Conservation (phyloP, 805 yeast species). For the Dipodascus geniculatus region DNA sequence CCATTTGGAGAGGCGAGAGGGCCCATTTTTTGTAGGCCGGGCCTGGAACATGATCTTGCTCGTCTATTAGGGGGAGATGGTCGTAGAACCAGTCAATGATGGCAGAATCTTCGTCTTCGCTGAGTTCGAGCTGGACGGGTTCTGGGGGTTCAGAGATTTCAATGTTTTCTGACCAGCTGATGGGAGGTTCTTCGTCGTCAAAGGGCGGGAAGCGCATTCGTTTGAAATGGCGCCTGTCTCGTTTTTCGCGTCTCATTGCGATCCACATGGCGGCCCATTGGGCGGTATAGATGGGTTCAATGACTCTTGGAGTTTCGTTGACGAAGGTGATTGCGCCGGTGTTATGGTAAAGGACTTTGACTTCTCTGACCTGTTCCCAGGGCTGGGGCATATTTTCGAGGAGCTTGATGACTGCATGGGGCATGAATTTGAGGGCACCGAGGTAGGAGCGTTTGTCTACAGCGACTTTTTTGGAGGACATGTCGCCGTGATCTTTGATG, state of each 20-base stretch:
- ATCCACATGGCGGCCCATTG: conserved; percentile 95
- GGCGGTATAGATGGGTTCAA: conserved; percentile 81
- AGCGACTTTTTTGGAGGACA: conserved; percentile 66
- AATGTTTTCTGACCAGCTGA: conserved; percentile 70
- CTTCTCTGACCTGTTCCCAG: conserved; percentile 85
- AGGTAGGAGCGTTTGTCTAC: conserved; percentile 78
- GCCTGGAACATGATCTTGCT: conserved; percentile 49
- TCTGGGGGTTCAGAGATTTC: conserved; percentile 63
- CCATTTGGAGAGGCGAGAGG: conserved; percentile 47
- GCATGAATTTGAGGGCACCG: conserved; percentile 89
- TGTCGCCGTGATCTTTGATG: conserved; percentile 72
- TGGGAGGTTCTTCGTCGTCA: conserved; percentile 94
- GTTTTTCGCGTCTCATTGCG: conserved; percentile 86
- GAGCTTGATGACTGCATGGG: conserved; percentile 84
- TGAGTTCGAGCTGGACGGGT: conserved; percentile 57
- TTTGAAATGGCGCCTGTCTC: conserved; percentile 80
- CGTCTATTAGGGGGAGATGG: conserved; percentile 56
- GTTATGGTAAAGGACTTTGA: conserved; percentile 75
- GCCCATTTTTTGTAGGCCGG: conserved; percentile 68
- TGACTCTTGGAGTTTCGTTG: conserved; percentile 81
- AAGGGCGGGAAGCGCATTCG: conserved; percentile 92
- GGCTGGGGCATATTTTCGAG: conserved; percentile 98
- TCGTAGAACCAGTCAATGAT: conserved; percentile 76
- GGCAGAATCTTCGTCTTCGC: conserved; percentile 46
- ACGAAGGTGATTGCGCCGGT: conserved; percentile 95